phyloP scores from a whole-genome alignment of 768 basidiomycete genomes.

The Neoboletus brunneissimus region DNA sequence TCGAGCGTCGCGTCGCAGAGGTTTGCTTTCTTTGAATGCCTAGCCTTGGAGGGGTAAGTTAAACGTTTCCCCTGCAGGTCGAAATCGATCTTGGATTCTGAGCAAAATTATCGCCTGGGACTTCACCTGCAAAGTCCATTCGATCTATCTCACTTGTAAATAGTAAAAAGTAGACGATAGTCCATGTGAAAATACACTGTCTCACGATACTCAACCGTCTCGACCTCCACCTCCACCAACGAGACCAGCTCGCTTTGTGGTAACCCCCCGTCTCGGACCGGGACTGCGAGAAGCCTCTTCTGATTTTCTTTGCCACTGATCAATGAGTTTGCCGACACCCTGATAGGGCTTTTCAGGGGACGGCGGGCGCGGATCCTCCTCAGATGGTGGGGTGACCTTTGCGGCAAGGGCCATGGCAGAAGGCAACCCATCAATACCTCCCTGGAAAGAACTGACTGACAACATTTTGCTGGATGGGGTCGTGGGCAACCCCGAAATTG shows the following conservation, averaged over 20 bases:
- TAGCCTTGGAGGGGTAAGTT: background rate
- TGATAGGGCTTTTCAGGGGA: constrained; percentile 78
- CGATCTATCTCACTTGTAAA: constrained; percentile 9
- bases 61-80: constrained; percentile 1
- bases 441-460: constrained; percentile 13
- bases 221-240: constrained; percentile 19
- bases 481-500: constrained; percentile 22
- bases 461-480: constrained; percentile 21
- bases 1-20: constrained; percentile 7
- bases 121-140: background rate
- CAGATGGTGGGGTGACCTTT: constrained; percentile 16
- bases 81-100: constrained; percentile 8
- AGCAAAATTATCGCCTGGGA: background rate
- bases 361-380: constrained; percentile 43
- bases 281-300: constrained; percentile 45
- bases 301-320: constrained; percentile 84
- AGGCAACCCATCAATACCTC: constrained; percentile 29
- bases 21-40: background rate
- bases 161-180: background rate
- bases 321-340: constrained; percentile 81
- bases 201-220: constrained; percentile 19
- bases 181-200: constrained; percentile 8
- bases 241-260: constrained; percentile 41
- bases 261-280: constrained; percentile 37
- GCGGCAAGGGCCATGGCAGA: background rate